Base-by-base conservation (phyloP, 441 rosid genomes). In the Populus hybrid region DNA sequence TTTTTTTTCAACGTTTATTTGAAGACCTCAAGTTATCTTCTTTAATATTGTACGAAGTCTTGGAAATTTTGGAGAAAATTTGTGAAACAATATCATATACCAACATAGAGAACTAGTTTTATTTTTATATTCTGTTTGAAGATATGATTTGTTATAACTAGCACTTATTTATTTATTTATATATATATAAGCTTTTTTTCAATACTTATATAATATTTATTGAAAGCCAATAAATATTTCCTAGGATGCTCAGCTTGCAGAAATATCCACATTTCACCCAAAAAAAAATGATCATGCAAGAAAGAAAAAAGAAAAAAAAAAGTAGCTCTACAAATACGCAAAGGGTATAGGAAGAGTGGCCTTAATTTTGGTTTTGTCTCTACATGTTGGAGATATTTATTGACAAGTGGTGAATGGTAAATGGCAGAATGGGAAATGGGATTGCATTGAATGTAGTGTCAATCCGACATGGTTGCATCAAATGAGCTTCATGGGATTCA, bases 401-500 rank as follows among this genome's bases (percentile, higher is more conserved):
- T 24, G 66, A 36, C 64, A 46, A n/a, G 71, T 74, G 63, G 73
- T 11, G n/a, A 42, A 1, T 24, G 73, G 35, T 36, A 64, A 79
- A 79, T 67, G 63, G 63, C 21, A 38, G 50, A 32, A 42, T 1
- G 38, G 18, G 50, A 5, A 0, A 5, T 6, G 57, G 72, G 59
- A 16, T 11, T 20, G 67, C 40, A 71, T 34, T 76, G 34, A 61
- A 76, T 57, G 65, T 23, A 65, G 64, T 5, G 73, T 21, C n/a
- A 21, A 2, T 73, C 84, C 73, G 78, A 75, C 81, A 79, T 2
- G 26, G 59, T 34, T 53, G 75, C 85, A 77, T 77, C 81, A 75
- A 75, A 75, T 69, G 69, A 80, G 73, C 30, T 59, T 77, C 81
- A 30, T 78, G 70, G 70, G 77, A 78, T 77, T 84, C 80, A 80